Evolutionary conservation across 768 basidiomycete genomes (phyloP), one percentile per base, ranked within the genome.

Genomic region (Pisolithus orientalis): DNA sequence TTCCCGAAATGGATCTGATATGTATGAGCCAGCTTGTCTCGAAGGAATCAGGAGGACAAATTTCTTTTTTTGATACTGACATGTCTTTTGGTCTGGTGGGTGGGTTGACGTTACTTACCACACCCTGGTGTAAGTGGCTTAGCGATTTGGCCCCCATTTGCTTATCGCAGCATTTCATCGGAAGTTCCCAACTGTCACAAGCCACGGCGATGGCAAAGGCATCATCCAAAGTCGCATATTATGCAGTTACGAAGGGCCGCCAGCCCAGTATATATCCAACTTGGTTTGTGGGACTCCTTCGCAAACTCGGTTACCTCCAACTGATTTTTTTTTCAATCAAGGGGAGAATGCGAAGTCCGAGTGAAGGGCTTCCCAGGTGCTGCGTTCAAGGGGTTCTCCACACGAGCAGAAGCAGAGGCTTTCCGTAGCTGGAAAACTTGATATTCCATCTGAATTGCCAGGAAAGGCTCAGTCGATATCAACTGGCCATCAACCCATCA

Each of bases 321-420:
- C 48, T 6, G 7, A 4, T 21, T 21, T 21, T 21, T 21, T 70
- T 6, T 9, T 31, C 3, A 49, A 58, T 47, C 37, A 42, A 92
- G 90, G 91, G 71, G 69, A 7, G 90, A 94, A 16, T 86, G 86
- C 57, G 73, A 85, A 60, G 65, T 64, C 0, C 89, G 92, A 63
- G 75, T 84, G 38, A 80, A 83, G 51, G 83, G 83, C 31, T 91
- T 78, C 62, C 38, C 72, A 0, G 77, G 76, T 13, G 80, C 90
- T 0, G 68, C 62, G 27, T 85, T 77, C 72, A 84, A 91, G 66
- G 90, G 87, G 58, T 85, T 95, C 61, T 48, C 56, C 6, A 80
- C 71, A 6, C 63, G 68, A 27, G 64, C 67, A 1, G 82, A 83
- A 29, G 94, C 94, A 0, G 68, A 79, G 52, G 72, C 63, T 1